Evolutionary conservation across 441 rosid species (phyloP).

Genomic region (Aquilaria agallochum): DNA sequence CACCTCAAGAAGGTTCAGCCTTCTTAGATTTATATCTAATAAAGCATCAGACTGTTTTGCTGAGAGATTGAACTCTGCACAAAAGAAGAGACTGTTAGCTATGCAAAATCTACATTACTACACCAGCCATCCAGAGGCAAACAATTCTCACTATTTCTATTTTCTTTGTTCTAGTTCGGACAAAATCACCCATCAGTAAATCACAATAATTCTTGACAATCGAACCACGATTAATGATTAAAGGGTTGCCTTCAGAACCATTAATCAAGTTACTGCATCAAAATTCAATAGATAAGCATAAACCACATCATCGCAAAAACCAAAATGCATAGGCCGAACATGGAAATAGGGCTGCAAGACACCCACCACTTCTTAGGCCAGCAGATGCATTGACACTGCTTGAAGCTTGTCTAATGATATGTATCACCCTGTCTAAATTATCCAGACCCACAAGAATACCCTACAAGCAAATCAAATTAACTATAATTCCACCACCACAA

Average conservation of each 20-base stretch:
- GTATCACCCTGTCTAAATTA: conserved; percentile 73
- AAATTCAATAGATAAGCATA: not conserved
- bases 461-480: conserved; percentile 29
- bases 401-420: conserved; percentile 55
- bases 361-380: conserved; percentile 57
- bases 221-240: no score
- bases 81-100: not conserved
- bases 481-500: conserved; percentile 6
- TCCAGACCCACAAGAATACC: conserved; percentile 88
- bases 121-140: no score
- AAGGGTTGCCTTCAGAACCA: no score
- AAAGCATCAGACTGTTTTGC: conserved; percentile 92
- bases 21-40: conserved; percentile 77
- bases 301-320: not conserved
- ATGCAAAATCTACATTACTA: no score
- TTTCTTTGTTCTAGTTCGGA: no score
- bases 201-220: no score
- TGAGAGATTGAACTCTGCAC: conserved; percentile 69
- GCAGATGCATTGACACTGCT: conserved; percentile 70
- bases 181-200: no score
- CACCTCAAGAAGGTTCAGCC: conserved; percentile 88
- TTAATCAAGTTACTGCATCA: no score
- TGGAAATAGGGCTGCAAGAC: conserved; percentile 4
- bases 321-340: not conserved
- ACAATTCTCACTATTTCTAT: no score